phyloP scores from a whole-genome alignment of 1,284 basidiomycete genomes.

The Fistulina hepatica region DNA sequence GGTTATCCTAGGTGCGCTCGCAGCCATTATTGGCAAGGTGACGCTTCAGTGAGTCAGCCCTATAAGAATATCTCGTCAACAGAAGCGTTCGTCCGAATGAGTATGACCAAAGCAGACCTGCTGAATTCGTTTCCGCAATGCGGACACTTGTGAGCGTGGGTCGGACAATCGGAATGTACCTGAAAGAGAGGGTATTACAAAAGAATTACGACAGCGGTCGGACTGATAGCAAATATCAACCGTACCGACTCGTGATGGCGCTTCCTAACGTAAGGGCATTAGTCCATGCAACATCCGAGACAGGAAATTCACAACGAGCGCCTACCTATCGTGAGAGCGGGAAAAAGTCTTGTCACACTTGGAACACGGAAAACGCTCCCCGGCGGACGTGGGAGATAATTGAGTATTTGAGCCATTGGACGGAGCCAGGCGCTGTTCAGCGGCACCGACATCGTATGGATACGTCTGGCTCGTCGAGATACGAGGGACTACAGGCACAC shows the following conservation, averaged over 20 bases:
- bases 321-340: constrained; percentile 64
- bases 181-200: no score
- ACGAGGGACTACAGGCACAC: no score
- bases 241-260: constrained; percentile 71
- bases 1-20: constrained; percentile 31
- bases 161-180: no score
- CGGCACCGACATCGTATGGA: no score
- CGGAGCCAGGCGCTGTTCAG: no score
- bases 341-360: constrained; percentile 67
- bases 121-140: constrained; percentile 67
- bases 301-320: no score
- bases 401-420: no score
- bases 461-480: no score
- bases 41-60: constrained; percentile 36
- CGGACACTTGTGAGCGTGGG: constrained; percentile 55
- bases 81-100: constrained; percentile 4
- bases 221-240: constrained; percentile 39
- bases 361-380: constrained; percentile 56
- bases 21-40: constrained; percentile 59
- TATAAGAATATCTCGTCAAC: constrained; percentile 15
- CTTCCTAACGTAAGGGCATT: no score
- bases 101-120: constrained; percentile 25
- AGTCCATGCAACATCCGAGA: no score
- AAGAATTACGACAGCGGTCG: no score
- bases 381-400: constrained; percentile 28